Evolutionary conservation across 306 rosid genomes (phyloP).

Genomic region (Rosa lucieae): DNA sequence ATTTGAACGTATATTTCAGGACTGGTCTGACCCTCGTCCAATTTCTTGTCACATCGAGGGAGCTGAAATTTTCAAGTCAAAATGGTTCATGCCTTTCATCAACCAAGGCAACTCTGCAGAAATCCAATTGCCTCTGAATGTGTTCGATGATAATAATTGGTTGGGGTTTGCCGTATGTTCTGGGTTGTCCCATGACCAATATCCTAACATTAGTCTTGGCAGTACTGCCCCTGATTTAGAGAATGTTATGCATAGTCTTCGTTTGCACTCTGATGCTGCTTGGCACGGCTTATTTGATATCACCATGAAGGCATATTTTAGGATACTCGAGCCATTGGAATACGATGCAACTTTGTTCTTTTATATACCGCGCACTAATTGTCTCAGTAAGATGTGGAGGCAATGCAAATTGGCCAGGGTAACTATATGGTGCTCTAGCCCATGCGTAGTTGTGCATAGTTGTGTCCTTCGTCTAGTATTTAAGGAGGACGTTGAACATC

Average conservation of each 20-base stretch:
- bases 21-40: neutral
- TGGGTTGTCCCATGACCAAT: neutral
- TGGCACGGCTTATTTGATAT: neutral
- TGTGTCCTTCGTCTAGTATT: slow-evolving; percentile 9
- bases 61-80: neutral
- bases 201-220: neutral
- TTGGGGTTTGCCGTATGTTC: slow-evolving; percentile 12
- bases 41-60: neutral
- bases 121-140: slow-evolving; percentile 2
- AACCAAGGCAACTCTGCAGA: neutral
- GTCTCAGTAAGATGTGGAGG: neutral
- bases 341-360: neutral
- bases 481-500: neutral
- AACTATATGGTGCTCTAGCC: neutral
- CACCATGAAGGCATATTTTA: no score
- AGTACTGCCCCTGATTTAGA: neutral
- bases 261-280: neutral
- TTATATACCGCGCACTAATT: neutral
- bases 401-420: neutral
- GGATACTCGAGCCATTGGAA: neutral
- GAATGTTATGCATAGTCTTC: neutral
- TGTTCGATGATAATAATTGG: neutral
- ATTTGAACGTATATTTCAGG: neutral
- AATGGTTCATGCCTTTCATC: neutral
- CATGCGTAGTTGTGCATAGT: neutral